Conservation (phyloP, 1,284 basidiomycete genomes). For the Irpex lacteus region DNA sequence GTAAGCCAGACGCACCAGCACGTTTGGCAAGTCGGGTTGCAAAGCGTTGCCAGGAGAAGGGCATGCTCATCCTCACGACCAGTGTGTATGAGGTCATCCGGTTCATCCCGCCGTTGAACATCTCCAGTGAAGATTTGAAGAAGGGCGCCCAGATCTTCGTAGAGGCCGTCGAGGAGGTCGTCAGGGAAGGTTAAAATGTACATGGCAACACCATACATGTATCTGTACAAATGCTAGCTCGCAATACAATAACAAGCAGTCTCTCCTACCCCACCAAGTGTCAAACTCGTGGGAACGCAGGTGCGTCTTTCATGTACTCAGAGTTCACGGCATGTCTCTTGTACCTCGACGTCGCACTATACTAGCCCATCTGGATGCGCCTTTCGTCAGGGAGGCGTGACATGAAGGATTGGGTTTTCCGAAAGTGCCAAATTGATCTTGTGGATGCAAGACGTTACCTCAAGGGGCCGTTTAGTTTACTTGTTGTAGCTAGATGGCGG, state of each 20-base stretch:
- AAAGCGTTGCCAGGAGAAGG: constrained; percentile 80
- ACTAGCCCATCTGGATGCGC: constrained; percentile 13
- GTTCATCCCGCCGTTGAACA: constrained; percentile 75
- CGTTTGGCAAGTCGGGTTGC: constrained; percentile 75
- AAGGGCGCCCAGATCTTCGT: constrained; percentile 60
- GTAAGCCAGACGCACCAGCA: constrained; percentile 46
- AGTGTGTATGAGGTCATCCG: constrained; percentile 78
- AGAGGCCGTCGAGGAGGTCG: constrained; percentile 61
- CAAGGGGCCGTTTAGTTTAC: constrained; percentile 11
- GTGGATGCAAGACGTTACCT: constrained; percentile 5
- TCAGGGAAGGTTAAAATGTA: constrained; percentile 42
- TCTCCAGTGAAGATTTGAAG: constrained; percentile 58
- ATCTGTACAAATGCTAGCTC: no score
- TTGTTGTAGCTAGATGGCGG: constrained; percentile 10
- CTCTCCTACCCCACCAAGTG: no score
- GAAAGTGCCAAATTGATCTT: constrained; percentile 6
- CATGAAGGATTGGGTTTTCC: constrained; percentile 12
- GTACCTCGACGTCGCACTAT: background rate
- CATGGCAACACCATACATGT: background rate
- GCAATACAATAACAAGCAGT: no score
- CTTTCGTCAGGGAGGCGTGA: background rate
- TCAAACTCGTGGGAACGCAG: background rate
- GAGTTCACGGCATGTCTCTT: background rate
- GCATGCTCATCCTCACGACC: constrained; percentile 78
- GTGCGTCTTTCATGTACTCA: background rate